Evolutionary conservation across 2,329 filamentous ascomycete species (phyloP).

Genomic region (Colletotrichum brevisporum): DNA sequence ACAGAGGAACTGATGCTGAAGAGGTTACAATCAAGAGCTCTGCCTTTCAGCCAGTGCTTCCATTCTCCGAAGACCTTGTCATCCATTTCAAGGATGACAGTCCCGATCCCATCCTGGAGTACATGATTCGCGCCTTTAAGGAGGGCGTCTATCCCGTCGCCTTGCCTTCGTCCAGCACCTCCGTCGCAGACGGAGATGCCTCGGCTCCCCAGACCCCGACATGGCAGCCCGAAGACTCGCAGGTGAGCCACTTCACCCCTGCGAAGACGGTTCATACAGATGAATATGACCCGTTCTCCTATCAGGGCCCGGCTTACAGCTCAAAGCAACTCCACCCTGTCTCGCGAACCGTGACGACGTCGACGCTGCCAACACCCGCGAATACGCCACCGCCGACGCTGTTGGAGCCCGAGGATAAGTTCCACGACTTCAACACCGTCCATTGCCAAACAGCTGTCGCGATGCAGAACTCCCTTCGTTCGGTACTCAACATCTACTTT

Average conservation of each 20-base stretch:
- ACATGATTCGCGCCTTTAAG: constrained; percentile 62
- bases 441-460: constrained; percentile 63
- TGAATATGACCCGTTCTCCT: constrained; percentile 65
- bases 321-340: constrained; percentile 18
- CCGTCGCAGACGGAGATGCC: constrained; percentile 28
- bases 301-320: constrained; percentile 37
- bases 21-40: constrained; percentile 43
- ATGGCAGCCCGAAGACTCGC: constrained; percentile 20
- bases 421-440: constrained; percentile 61
- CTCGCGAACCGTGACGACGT: constrained; percentile 43
- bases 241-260: constrained; percentile 5
- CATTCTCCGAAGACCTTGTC: constrained; percentile 69
- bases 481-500: constrained; percentile 66
- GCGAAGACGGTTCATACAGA: constrained; percentile 42
- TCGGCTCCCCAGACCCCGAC: constrained; percentile 25
- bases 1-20: constrained; percentile 47
- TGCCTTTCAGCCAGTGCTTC: constrained; percentile 61
- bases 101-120: constrained; percentile 59
- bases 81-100: constrained; percentile 65
- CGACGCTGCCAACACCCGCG: constrained; percentile 58
- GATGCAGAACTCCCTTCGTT: constrained; percentile 71
- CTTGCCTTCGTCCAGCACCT: constrained; percentile 16
- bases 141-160: constrained; percentile 52
- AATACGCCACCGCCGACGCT: constrained; percentile 56
- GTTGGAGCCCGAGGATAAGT: constrained; percentile 52